Evolutionary conservation across 2,329 filamentous ascomycete species (phyloP).

Genomic region (Sporothrix curviconia): DNA sequence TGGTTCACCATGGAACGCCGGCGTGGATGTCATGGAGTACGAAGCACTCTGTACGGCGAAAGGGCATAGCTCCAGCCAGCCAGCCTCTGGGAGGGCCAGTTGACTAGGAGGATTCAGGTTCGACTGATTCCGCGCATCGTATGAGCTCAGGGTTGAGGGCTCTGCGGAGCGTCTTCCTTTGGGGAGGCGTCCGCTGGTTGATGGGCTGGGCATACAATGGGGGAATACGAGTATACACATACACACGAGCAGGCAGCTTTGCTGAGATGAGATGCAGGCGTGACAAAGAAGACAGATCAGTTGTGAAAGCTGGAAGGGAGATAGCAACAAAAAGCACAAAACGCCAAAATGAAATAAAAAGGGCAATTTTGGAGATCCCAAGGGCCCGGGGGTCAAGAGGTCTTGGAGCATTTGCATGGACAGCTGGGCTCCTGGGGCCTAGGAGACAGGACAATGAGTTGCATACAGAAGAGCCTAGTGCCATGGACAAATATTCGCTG

Average conservation of each 20-base stretch:
- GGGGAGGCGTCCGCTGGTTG: too few relatives aligned
- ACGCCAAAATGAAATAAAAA: neutral
- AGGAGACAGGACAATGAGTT: neutral
- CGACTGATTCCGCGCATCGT: neutral
- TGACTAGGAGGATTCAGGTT: neutral
- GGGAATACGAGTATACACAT: too few relatives aligned
- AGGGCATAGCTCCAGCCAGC: neutral
- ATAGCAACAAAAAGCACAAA: neutral
- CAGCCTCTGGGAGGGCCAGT: neutral
- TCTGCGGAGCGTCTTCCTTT: too few relatives aligned
- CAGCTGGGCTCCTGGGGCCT: neutral
- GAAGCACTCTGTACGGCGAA: too few relatives aligned
- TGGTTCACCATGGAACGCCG: neutral
- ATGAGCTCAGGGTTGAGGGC: neutral
- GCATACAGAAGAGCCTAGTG: slow-evolving; percentile 2
- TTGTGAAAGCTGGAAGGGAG: neutral
- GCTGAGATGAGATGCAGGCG: too few relatives aligned
- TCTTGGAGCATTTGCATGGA: neutral
- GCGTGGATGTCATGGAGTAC: neutral
- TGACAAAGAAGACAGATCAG: too few relatives aligned
- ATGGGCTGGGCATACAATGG: too few relatives aligned
- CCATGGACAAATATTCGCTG: neutral
- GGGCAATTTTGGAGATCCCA: neutral
- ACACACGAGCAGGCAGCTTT: too few relatives aligned
- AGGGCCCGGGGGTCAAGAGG: neutral